These are phyloP conservation scores for Ascochyta lentis DNA, from an alignment of 2,329 filamentous ascomycete species.

Conservation along the genomic window DNA sequence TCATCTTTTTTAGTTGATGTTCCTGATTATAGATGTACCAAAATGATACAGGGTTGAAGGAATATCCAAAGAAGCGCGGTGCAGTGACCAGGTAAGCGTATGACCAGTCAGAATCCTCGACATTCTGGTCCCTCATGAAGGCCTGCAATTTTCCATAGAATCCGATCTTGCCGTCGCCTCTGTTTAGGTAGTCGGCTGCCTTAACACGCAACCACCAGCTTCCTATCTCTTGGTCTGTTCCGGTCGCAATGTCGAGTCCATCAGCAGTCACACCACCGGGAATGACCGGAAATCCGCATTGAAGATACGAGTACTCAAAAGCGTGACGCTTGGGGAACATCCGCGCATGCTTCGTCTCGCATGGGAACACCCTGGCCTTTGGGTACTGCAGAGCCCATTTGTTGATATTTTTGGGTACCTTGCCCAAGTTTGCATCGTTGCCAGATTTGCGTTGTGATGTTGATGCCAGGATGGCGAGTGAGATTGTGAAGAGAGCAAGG, in stretches of 20 bases:
- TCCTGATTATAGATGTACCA: slow-evolving; percentile 75
- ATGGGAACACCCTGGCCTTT: slow-evolving; percentile 64
- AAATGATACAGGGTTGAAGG: slow-evolving; percentile 78
- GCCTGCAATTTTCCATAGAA: slow-evolving; percentile 68
- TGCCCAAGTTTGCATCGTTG: neutral
- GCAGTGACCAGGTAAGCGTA: slow-evolving; percentile 75
- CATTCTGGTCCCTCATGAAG: slow-evolving; percentile 64
- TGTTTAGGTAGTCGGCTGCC: slow-evolving; percentile 66
- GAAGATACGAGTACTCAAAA: slow-evolving; percentile 74
- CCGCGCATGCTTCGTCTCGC: slow-evolving; percentile 68
- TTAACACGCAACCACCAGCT: slow-evolving; percentile 66
- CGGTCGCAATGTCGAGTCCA: slow-evolving; percentile 23
- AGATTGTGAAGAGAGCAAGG: slow-evolving; percentile 13
- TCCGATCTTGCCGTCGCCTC: slow-evolving; percentile 59
- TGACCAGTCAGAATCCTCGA: slow-evolving; percentile 67
- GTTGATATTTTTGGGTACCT: neutral
- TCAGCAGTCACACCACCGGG: slow-evolving; percentile 56
- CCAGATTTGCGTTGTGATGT: neutral
- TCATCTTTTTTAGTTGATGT: slow-evolving; percentile 66
- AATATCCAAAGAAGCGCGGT: slow-evolving; percentile 71
- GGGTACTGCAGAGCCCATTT: slow-evolving; percentile 28
- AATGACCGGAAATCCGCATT: slow-evolving; percentile 72
- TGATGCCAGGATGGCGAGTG: slow-evolving; percentile 22
- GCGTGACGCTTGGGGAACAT: slow-evolving; percentile 71
- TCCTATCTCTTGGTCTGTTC: slow-evolving; percentile 38